A percentile compares a stretch with the other conserved stretches of the same genome.
Evolutionary conservation across 768 basidiomycete genomes (phyloP).

Genomic region (Suillus bovinus): DNA sequence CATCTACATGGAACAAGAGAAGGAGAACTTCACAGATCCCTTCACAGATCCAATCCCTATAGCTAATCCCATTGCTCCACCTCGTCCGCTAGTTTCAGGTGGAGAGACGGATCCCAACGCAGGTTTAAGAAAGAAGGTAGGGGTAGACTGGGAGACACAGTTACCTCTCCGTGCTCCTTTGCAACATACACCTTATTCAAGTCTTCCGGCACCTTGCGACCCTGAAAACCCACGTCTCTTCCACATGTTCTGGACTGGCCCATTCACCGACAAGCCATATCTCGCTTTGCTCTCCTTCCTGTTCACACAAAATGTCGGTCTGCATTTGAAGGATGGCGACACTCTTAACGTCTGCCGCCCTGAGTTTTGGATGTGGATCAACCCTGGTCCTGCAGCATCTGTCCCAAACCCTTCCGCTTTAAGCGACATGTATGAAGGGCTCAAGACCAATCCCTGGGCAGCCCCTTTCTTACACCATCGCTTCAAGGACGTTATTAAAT

Average conservation of each 20-base stretch:
- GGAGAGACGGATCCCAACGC: conserved; percentile 47
- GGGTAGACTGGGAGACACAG: conserved; percentile 59
- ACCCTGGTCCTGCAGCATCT: conserved; percentile 92
- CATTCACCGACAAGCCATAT: conserved; percentile 99
- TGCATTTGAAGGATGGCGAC: conserved; percentile 60
- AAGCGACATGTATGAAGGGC: conserved; percentile 78
- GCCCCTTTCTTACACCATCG: conserved; percentile 92
- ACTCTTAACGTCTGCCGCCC: conserved; percentile 67
- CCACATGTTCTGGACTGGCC: conserved; percentile 99
- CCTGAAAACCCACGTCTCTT: conserved; percentile 84
- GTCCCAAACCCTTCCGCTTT: conserved; percentile 83
- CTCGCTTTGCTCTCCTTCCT: conserved; percentile 92
- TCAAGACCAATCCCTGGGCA: conserved; percentile 90
- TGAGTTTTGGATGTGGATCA: conserved; percentile 98
- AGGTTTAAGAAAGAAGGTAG: conserved; percentile 59
- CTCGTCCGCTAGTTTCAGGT: conserved; percentile 29
- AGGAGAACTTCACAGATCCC: conserved; percentile 40
- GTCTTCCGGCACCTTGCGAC: conserved; percentile 70
- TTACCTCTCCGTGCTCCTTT: conserved; percentile 49
- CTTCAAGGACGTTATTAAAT: conserved; percentile 90
- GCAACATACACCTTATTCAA: conserved; percentile 56
- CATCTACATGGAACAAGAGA: conserved; percentile 71
- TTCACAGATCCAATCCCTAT: conserved; percentile 33
- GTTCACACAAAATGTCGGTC: conserved; percentile 90
- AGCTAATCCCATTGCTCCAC: conserved; percentile 14